phyloP scores from a whole-genome alignment of 2,329 filamentous ascomycete genomes.

The Claviceps paspali region DNA sequence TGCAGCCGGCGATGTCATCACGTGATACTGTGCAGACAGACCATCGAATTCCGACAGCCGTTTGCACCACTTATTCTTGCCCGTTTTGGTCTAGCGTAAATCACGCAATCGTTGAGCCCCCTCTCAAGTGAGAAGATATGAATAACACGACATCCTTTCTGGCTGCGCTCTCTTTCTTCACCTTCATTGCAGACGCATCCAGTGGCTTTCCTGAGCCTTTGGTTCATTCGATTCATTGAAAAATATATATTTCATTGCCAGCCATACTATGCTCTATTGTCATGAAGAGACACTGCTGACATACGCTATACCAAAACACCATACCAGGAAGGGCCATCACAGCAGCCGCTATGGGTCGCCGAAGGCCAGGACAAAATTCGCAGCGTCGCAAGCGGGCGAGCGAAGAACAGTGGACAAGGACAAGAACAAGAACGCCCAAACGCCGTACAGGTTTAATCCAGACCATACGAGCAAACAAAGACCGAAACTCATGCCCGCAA shows the following conservation, averaged over 20 bases:
- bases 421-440: neutral
- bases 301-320: neutral
- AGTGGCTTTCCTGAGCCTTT: neutral
- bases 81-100: slow-evolving; percentile 14
- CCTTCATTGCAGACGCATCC: slow-evolving; percentile 9
- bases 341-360: neutral
- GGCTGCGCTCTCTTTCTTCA: slow-evolving; percentile 6
- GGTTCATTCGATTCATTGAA: slow-evolving; percentile 5
- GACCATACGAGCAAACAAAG: slow-evolving; percentile 1
- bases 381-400: neutral
- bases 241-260: slow-evolving; percentile 10
- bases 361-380: neutral
- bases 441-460: slow-evolving; percentile 4
- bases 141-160: slow-evolving; percentile 7
- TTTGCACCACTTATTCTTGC: slow-evolving; percentile 1
- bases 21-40: neutral
- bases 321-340: slow-evolving; percentile 1
- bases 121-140: slow-evolving; percentile 8
- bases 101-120: slow-evolving; percentile 18
- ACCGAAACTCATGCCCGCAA: neutral
- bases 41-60: neutral
- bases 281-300: slow-evolving; percentile 2
- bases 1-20: no score
- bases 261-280: slow-evolving; percentile 7
- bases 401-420: neutral